Percentiles rank a stretch among this genome's conserved stretches.
phyloP scores from a whole-genome alignment of 139 green algal species.

The Micractinium sp. region DNA sequence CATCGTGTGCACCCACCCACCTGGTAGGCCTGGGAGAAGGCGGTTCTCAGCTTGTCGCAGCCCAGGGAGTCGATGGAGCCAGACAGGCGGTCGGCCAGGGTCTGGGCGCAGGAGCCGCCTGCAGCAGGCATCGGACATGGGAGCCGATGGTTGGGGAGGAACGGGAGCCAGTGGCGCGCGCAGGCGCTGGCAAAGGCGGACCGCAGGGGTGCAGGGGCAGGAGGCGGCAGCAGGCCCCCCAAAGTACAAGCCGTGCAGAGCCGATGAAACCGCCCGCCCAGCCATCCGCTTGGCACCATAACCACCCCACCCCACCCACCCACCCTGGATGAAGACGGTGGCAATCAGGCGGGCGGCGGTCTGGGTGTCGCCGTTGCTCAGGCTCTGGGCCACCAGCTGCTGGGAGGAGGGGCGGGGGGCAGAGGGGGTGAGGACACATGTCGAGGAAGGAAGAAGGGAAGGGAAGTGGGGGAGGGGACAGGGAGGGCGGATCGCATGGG shows the following conservation, averaged over 20 bases:
- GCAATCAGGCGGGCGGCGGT: conserved; percentile 14
- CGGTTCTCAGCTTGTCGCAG: background rate
- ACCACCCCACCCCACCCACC: background rate
- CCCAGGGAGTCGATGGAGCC: background rate
- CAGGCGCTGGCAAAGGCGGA: too few species aligned
- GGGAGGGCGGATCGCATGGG: too few species aligned
- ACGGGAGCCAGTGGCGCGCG: too few species aligned
- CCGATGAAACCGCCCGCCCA: background rate
- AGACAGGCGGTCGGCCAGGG: background rate
- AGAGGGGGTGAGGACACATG: background rate
- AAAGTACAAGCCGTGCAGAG: too few species aligned
- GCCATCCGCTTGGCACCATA: background rate
- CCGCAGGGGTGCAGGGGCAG: too few species aligned
- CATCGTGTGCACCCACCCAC: too few species aligned
- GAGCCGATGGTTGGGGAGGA: too few species aligned
- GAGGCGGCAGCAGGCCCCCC: too few species aligned
- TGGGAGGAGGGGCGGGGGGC: background rate
- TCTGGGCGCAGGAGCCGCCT: background rate
- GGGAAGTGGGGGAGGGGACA: background rate
- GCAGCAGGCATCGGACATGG: too few species aligned
- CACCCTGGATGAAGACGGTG: conserved; percentile 21
- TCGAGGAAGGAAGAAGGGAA: background rate
- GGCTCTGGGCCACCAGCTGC: conserved; percentile 2
- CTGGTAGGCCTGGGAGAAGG: conserved; percentile 4
- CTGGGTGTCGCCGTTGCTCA: background rate